Evolutionary conservation across 176 grass and related monocot genomes (phyloP), one percentile per base, ranked within the genome.

Genomic region (Carex littledalei): DNA sequence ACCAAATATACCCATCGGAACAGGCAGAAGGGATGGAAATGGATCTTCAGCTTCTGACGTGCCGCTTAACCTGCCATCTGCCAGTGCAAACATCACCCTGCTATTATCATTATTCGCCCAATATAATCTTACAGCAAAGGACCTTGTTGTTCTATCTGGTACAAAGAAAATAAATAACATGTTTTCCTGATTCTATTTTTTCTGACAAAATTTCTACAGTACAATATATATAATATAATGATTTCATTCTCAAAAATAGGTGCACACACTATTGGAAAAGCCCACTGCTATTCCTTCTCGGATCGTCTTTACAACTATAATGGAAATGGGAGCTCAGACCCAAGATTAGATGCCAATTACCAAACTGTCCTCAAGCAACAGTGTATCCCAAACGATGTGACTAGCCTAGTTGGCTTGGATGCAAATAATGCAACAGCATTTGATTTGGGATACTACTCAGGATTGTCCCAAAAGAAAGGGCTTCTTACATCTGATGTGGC

Each of bases 71-170:
- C 24, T 89, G 4, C 93, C 90, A 70, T 0, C 85, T 1, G 88
- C 86, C 3, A 87, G 26, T 8, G 80, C 93, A n/a, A 92, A 12
- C 70, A 69, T 94, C 78, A 43, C 15, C 45, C 66, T 82, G 39
- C 86, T 94, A 59, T 32, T 88, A 85, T 45, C 88, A 11, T 57
- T 77, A 45, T 93, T 93, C 29, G 72, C 84, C 17, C 90, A 78
- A 24, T 76, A 86, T 41, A 93, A 93, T 87, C 86, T 93, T 63
- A 93, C 91, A 2, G 88, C 67, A 58, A 93, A 93, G 86, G 88
- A 93, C 59, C 80, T 93, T 43, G 91, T 72, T 31, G 86, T 93
- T 89, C 86, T 90, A 67, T 92, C 91, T 47, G 91, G 90, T 91
- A 85, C 17, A 26, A 26, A 26, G 26, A 26, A 26, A 26, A 26